Conservation (phyloP, 1,139 yeast species). For the Pichia sp. region DNA sequence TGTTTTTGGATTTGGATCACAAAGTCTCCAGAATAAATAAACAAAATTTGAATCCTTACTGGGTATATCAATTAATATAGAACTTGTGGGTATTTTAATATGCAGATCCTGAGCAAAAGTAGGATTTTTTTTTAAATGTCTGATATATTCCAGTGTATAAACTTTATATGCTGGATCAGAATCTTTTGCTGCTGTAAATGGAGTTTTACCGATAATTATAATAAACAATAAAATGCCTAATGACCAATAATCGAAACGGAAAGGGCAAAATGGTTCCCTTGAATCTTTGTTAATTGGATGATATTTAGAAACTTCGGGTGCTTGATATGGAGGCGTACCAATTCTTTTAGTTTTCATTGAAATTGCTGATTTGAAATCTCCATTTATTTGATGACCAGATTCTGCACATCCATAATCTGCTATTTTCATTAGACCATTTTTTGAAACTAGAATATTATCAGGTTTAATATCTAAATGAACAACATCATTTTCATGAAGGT, state of each 20-base stretch:
- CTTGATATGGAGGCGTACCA: conserved; percentile 76
- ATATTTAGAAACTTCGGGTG: conserved; percentile 66
- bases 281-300: conserved; percentile 31
- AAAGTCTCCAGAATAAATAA: conserved; percentile 68
- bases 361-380: conserved; percentile 45
- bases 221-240: conserved; percentile 63
- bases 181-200: conserved; percentile 48
- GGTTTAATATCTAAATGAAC: conserved; percentile 66
- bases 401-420: conserved; percentile 77
- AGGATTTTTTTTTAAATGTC: conserved; percentile 33
- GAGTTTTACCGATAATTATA: conserved; percentile 52
- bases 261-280: conserved; percentile 53
- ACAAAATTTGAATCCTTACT: conserved; percentile 49
- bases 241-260: conserved; percentile 68
- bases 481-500: conserved; percentile 50
- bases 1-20: conserved; percentile 52
- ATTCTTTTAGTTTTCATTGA: conserved; percentile 45
- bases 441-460: conserved; percentile 52
- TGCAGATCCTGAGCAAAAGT: conserved; percentile 16
- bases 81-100: conserved; percentile 10
- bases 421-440: conserved; percentile 57
- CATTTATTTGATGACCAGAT: conserved; percentile 52
- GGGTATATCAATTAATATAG: conserved; percentile 54
- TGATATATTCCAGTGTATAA: conserved; percentile 46
- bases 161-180: conserved; percentile 54